Conservation (phyloP, 2,329 filamentous ascomycete genomes). For the Neocucurbitaria cava region DNA sequence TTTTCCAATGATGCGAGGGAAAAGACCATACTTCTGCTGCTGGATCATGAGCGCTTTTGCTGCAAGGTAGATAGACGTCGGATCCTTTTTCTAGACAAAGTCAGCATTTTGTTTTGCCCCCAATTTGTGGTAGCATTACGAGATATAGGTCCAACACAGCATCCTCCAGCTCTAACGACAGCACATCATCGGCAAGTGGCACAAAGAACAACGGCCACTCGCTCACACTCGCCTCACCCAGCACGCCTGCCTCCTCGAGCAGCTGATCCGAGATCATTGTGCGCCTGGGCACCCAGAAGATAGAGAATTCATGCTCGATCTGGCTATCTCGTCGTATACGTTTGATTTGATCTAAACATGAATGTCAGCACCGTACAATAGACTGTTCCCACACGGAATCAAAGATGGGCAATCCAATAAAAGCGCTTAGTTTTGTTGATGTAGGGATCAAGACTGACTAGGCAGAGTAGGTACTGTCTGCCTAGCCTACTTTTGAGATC, state of each 20-base stretch:
- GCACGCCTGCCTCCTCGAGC: constrained; percentile 88
- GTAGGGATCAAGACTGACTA: constrained; percentile 65
- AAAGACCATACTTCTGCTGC: constrained; percentile 89
- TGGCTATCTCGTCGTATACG: constrained; percentile 86
- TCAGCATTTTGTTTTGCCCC: constrained; percentile 26
- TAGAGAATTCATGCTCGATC: constrained; percentile 92
- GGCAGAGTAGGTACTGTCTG: constrained; percentile 61
- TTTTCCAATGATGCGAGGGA: constrained; percentile 93
- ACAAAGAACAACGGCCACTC: constrained; percentile 91
- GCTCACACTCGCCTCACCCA: constrained; percentile 88
- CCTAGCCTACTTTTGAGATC: constrained; percentile 67
- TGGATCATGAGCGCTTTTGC: constrained; percentile 94
- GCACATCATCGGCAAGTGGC: constrained; percentile 85
- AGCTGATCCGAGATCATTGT: constrained; percentile 91
- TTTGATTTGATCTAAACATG: constrained; percentile 80
- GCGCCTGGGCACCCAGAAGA: constrained; percentile 94
- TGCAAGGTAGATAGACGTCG: constrained; percentile 86
- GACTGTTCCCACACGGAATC: constrained; percentile 30
- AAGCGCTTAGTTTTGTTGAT: constrained; percentile 45
- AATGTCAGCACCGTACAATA: constrained; percentile 57
- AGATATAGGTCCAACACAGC: constrained; percentile 88
- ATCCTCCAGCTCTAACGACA: constrained; percentile 89
- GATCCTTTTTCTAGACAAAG: constrained; percentile 72
- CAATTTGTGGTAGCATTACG: constrained; percentile 51
- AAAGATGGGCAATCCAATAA: constrained; percentile 35